These are phyloP conservation scores for Elsinoe perseae DNA, from an alignment of 2,329 filamentous ascomycete species.

Conservation along the genomic window DNA sequence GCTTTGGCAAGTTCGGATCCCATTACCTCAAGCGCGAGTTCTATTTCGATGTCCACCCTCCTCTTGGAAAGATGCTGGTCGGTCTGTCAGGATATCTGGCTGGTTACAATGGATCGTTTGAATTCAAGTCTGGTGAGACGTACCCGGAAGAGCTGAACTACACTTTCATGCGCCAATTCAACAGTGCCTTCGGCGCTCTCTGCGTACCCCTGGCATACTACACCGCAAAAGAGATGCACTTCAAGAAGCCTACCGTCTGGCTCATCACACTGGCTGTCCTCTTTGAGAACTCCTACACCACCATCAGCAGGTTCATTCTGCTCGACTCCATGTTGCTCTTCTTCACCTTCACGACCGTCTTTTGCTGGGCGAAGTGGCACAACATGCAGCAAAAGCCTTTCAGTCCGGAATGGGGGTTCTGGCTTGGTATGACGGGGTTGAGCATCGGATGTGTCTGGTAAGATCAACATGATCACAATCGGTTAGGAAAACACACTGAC, in stretches of 20 bases:
- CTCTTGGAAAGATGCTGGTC: constrained; percentile 96
- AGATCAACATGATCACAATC: background rate
- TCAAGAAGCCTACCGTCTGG: constrained; percentile 84
- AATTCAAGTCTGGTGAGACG: constrained; percentile 96
- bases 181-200: constrained; percentile 84
- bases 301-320: constrained; percentile 95
- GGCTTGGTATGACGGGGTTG: constrained; percentile 86
- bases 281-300: constrained; percentile 98
- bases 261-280: constrained; percentile 93
- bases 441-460: constrained; percentile 90
- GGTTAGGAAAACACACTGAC: background rate
- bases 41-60: constrained; percentile 96
- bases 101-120: constrained; percentile 97
- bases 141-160: constrained; percentile 94
- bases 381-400: constrained; percentile 78
- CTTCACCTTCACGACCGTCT: constrained; percentile 94
- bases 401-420: constrained; percentile 84
- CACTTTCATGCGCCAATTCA: constrained; percentile 98
- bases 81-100: constrained; percentile 92
- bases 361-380: constrained; percentile 98
- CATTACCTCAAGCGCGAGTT: constrained; percentile 99
- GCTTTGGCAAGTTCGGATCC: constrained; percentile 95
- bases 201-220: constrained; percentile 93
- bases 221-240: constrained; percentile 83
- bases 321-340: constrained; percentile 98